Percentiles rank a stretch among this genome's conserved stretches.
These are phyloP conservation scores for Sporothrix humicola DNA, from an alignment of 2,329 filamentous ascomycete species.

Conservation along the genomic window DNA sequence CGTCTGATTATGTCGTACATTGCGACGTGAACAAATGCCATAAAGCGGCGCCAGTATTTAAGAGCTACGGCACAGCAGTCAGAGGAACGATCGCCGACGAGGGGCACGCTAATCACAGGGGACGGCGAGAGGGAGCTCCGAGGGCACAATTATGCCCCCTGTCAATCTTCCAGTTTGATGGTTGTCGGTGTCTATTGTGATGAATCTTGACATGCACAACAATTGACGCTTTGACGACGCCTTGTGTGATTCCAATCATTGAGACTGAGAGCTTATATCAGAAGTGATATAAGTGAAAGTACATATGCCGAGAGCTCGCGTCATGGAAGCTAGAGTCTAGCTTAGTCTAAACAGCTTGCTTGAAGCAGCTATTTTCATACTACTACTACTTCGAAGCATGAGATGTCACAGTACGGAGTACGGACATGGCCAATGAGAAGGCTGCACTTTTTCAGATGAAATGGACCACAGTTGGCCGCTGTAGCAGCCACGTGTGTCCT, in stretches of 20 bases:
- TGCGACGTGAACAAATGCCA: neutral
- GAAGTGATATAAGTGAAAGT: too few relatives aligned
- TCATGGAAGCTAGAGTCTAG: neutral
- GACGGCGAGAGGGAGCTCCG: neutral
- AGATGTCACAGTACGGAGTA: neutral
- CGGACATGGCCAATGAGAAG: neutral
- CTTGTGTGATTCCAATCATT: too few relatives aligned
- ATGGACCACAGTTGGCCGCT: neutral
- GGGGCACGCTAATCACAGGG: neutral
- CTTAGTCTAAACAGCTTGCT: neutral
- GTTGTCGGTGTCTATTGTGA: neutral
- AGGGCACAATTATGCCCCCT: neutral
- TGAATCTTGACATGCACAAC: too few relatives aligned
- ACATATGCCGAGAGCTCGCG: neutral
- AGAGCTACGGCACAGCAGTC: neutral
- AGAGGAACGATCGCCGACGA: conserved; percentile 9
- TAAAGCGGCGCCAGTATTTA: too few relatives aligned
- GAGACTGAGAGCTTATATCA: too few relatives aligned
- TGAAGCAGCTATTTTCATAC: neutral
- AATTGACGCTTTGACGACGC: too few relatives aligned
- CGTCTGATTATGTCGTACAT: neutral
- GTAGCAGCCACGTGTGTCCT: neutral
- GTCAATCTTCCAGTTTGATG: neutral
- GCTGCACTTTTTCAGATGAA: neutral
- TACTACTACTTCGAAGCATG: conserved; percentile 6